Percentiles rank a stretch among this genome's conserved stretches.
Conservation (phyloP, 352 stramenopile species). For the Globisporangium parvum region DNA sequence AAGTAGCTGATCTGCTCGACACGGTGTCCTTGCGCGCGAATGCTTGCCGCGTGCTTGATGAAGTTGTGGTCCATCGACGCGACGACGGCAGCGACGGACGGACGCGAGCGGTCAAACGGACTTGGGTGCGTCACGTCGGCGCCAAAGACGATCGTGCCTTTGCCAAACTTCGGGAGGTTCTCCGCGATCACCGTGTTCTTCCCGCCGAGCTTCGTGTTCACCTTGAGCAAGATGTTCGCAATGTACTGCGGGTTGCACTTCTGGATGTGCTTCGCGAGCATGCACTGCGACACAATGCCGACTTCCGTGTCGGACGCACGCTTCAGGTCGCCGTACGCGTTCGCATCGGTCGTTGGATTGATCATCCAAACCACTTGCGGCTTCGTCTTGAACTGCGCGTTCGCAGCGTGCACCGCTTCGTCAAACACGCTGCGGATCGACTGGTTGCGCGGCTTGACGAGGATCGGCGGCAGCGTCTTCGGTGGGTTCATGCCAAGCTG, state of each 20-base stretch:
- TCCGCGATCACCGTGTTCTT: slow-evolving; percentile 50
- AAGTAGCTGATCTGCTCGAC: slow-evolving; percentile 73
- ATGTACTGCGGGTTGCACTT: slow-evolving; percentile 63
- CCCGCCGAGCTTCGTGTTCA: slow-evolving; percentile 74
- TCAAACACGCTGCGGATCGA: slow-evolving; percentile 34
- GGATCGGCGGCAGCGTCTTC: slow-evolving; percentile 28
- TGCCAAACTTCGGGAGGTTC: slow-evolving; percentile 35
- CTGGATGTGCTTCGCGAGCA: slow-evolving; percentile 58
- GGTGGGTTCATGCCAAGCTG: slow-evolving; percentile 50
- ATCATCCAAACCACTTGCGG: slow-evolving; percentile 63
- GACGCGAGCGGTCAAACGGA: slow-evolving; percentile 60
- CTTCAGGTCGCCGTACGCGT: slow-evolving; percentile 66
- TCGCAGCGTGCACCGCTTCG: slow-evolving; percentile 28
- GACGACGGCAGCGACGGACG: slow-evolving; percentile 77
- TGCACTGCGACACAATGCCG: slow-evolving; percentile 76
- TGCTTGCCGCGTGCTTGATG: slow-evolving; percentile 52
- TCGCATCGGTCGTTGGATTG: slow-evolving; percentile 34
- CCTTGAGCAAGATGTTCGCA: slow-evolving; percentile 71
- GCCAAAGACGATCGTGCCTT: slow-evolving; percentile 73
- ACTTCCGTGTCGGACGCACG: slow-evolving; percentile 59
- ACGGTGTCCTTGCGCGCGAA: slow-evolving; percentile 69
- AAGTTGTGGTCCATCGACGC: slow-evolving; percentile 75
- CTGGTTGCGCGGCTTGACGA: slow-evolving; percentile 30
- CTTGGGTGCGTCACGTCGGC: slow-evolving; percentile 81
- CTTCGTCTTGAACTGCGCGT: slow-evolving; percentile 17